Evolutionary conservation across 768 basidiomycete genomes (phyloP).

Genomic region (Tulasnella sp.): DNA sequence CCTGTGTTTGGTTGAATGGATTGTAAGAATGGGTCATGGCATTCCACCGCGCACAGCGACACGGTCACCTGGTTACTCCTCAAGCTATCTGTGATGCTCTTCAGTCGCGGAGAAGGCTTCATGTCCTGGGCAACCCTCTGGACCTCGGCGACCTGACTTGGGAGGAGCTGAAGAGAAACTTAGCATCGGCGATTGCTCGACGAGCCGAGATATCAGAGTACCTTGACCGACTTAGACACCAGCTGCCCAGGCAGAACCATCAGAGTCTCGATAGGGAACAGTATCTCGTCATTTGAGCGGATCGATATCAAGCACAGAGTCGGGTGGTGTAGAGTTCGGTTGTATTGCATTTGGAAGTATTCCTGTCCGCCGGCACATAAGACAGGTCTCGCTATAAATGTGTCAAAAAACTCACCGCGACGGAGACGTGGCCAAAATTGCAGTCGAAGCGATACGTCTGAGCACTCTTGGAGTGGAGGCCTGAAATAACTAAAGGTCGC

Average conservation of each 20-base stretch:
- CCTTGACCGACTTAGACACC: not conserved
- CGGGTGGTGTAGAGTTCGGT: not conserved
- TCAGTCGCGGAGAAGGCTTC: not conserved
- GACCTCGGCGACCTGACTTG: not conserved
- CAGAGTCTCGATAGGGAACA: not conserved
- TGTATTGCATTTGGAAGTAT: slow-evolving; percentile 9
- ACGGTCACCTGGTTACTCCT: not conserved
- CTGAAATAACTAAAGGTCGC: not conserved
- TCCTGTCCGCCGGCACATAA: not conserved
- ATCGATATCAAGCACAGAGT: not conserved
- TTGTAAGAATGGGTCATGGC: not conserved
- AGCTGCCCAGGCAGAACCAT: not conserved
- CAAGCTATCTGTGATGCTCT: not conserved
- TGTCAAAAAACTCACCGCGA: not conserved
- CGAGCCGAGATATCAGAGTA: not conserved
- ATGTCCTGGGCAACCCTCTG: not conserved
- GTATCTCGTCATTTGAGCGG: not conserved
- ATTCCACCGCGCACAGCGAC: not conserved
- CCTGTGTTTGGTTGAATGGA: not conserved
- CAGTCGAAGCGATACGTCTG: not conserved
- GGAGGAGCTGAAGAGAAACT: not conserved
- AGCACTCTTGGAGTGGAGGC: not conserved
- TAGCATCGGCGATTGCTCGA: not conserved
- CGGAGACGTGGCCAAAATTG: not conserved
- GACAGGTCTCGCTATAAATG: not conserved